Percentiles rank a stretch among this genome's conserved stretches.
Evolutionary conservation across 495 filamentous ascomycete species (phyloP).

Genomic region (Xylaria longipes): DNA sequence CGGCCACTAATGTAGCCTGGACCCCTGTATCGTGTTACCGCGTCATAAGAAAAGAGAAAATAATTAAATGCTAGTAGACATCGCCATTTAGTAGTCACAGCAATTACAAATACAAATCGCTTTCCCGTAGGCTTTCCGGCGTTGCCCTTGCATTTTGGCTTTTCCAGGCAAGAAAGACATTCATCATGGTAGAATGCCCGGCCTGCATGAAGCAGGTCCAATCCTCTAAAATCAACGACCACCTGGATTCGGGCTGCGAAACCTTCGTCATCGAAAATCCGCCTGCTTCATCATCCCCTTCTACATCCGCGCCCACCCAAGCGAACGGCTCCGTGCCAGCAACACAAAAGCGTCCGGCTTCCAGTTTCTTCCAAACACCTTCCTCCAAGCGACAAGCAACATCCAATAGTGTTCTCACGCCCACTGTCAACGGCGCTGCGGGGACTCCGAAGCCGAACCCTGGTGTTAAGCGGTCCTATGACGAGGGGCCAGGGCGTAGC

Average conservation of each 20-base stretch:
- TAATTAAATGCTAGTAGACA: not conserved
- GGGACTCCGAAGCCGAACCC: constrained; percentile 31
- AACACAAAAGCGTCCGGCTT: constrained; percentile 59
- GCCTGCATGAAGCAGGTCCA: constrained; percentile 82
- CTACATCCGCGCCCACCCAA: constrained; percentile 38
- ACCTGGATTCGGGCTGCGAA: constrained; percentile 86
- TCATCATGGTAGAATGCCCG: constrained; percentile 81
- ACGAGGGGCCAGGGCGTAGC: constrained; percentile 49
- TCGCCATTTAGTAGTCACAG: not conserved
- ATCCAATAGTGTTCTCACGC: constrained; percentile 31
- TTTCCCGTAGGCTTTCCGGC: not conserved
- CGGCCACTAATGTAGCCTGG: constrained; percentile 4
- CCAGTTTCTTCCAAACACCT: constrained; percentile 81
- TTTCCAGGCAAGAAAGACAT: not conserved
- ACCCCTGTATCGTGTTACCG: constrained; percentile 21
- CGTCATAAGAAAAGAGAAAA: constrained; percentile 1
- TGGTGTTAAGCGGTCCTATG: constrained; percentile 51
- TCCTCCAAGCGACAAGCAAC: constrained; percentile 60
- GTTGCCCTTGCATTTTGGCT: constrained; percentile 1
- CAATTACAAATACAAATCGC: not conserved
- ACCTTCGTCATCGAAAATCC: constrained; percentile 59
- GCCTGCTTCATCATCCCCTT: constrained; percentile 29
- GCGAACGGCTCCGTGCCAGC: constrained; percentile 54
- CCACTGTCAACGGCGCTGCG: constrained; percentile 35
- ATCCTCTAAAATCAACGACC: constrained; percentile 80